Base-by-base conservation (phyloP, 805 yeast genomes). In the Zygoascus flipseniorum region DNA sequence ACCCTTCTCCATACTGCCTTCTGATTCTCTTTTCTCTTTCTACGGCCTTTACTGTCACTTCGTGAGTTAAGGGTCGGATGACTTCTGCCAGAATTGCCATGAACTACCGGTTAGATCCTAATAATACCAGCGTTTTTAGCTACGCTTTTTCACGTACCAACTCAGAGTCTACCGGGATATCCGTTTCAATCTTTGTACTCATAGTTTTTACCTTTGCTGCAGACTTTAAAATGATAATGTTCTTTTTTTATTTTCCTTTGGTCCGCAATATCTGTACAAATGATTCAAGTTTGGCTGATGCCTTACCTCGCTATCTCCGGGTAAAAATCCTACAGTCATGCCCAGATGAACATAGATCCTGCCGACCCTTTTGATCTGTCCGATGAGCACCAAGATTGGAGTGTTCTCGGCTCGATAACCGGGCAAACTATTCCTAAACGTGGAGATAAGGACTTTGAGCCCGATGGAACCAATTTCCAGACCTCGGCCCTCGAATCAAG, bases 391-490 rank as follows among this genome's bases (percentile, higher is more conserved):
- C 73, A 67, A 50, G 76, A 72, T 54, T 73, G 76, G 77, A 50
- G 68, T 19, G 50, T 63, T 47, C 60, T 72, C 14, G 61, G 55
- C 14, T 32, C 55, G 8, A 42, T 56, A 6, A 41, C 46, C 45
- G 31, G 54, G 50, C 51, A 58, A 53, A 41, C 42, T 10, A 43
- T 83, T 1, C 90, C 90, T 2, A 85, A 81, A 58, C 71, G 92
- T 56, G 96, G 96, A 1, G 89, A 82, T 54, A 90, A 90, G 65
- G 96, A 87, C 59, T 86, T 81, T 59, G 95, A 82, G 55, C 96
- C 95, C 0, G 92, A 85, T 64, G 89, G 87, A 0, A 82, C 89
- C 0, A 60, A 62, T 5, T 63, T 72, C 5, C 93, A 86, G 64
- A 65, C 61, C 4, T 55, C 64, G 3, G 66, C 71, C 16, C 72